Percentiles rank a stretch among this genome's conserved stretches.
Evolutionary conservation across 1,284 basidiomycete genomes (phyloP).

Genomic region (Cryptococcus wingfieldii): DNA sequence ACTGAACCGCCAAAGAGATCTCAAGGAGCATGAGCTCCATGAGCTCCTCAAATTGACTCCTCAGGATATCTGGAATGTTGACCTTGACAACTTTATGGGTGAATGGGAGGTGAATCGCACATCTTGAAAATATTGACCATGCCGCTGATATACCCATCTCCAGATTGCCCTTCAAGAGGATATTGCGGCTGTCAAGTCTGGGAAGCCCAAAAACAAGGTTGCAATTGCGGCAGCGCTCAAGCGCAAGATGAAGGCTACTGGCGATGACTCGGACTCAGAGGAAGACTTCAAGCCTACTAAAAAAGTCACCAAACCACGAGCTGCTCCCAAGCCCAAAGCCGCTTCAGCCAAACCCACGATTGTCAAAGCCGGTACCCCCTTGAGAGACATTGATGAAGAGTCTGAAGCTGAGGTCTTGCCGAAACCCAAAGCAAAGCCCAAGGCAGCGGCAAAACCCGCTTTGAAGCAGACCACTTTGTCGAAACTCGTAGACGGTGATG

Average conservation of each 20-base stretch:
- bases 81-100: constrained; percentile 76
- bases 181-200: constrained; percentile 56
- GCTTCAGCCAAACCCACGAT: constrained; percentile 50
- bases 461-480: not conserved
- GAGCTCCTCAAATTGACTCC: constrained; percentile 73
- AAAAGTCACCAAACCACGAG: constrained; percentile 7
- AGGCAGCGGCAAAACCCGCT: constrained; percentile 15
- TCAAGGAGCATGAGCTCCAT: constrained; percentile 80
- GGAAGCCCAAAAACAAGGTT: constrained; percentile 61
- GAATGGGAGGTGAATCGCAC: constrained; percentile 71
- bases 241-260: constrained; percentile 52
- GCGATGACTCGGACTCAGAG: constrained; percentile 61
- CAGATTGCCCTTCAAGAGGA: constrained; percentile 61
- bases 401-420: not conserved
- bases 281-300: constrained; percentile 70
- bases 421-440: not conserved
- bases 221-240: constrained; percentile 63
- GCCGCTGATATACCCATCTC: not conserved
- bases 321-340: constrained; percentile 54
- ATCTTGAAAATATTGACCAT: not conserved
- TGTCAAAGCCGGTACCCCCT: constrained; percentile 2
- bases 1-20: constrained; percentile 71
- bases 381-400: not conserved
- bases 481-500: not conserved
- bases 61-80: constrained; percentile 83